A percentile compares a stretch with the other conserved stretches of the same genome.
Conservation (phyloP, 345 rosid genomes). For the Crucihimalaya himalaica region DNA sequence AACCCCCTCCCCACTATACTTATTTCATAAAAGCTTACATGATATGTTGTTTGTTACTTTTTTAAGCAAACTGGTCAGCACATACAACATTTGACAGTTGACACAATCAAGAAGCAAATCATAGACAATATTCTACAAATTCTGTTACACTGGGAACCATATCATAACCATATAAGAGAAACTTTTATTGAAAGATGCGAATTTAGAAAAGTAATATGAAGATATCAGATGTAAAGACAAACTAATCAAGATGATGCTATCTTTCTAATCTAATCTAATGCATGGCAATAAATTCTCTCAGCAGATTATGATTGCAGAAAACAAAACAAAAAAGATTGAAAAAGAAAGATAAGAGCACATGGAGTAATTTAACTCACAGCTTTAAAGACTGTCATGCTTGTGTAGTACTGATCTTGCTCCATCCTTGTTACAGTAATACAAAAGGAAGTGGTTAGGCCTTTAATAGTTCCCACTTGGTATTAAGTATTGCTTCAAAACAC, state of each 20-base stretch:
- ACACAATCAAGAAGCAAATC: background rate
- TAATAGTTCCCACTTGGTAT: conserved; percentile 48
- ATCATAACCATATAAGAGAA: background rate
- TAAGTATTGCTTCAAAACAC: conserved; percentile 53
- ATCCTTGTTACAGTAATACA: conserved; percentile 47
- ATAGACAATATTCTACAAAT: background rate
- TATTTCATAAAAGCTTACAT: background rate
- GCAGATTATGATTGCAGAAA: background rate
- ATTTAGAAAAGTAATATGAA: background rate
- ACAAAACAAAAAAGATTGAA: background rate
- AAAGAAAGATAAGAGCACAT: conserved; percentile 15
- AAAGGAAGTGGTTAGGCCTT: conserved; percentile 52
- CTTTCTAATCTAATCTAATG: background rate
- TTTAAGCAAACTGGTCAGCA: background rate
- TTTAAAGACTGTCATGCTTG: conserved; percentile 41
- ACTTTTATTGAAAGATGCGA: background rate
- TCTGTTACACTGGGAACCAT: background rate
- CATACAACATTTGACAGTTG: background rate
- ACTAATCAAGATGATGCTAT: background rate
- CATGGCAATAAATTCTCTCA: background rate
- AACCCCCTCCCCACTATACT: conserved; percentile 10
- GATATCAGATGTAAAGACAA: background rate
- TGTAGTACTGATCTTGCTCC: conserved; percentile 59
- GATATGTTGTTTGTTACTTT: conserved; percentile 1
- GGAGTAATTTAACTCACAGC: conserved; percentile 5